phyloP scores from a whole-genome alignment of 768 basidiomycete species.

The Russula foetens region DNA sequence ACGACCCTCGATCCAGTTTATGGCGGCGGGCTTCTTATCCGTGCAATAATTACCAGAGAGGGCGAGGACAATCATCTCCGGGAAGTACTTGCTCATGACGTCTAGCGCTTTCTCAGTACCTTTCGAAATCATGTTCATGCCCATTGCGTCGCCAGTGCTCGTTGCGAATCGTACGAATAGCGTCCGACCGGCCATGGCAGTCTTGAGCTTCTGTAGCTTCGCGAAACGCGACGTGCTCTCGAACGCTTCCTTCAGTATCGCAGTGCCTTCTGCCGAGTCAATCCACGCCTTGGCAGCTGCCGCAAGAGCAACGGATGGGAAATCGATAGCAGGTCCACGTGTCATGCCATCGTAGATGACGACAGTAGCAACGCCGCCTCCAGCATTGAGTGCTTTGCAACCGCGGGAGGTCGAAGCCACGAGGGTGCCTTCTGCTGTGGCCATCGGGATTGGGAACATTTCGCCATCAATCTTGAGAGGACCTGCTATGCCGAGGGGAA shows the following conservation, averaged over 20 bases:
- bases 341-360: slow-evolving; percentile 94
- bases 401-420: slow-evolving; percentile 97
- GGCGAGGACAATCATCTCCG: slow-evolving; percentile 84
- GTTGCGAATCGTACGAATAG: slow-evolving; percentile 92
- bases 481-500: slow-evolving; percentile 94
- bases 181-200: slow-evolving; percentile 86
- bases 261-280: slow-evolving; percentile 72
- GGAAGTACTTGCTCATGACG: slow-evolving; percentile 68
- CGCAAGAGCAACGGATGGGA: slow-evolving; percentile 72
- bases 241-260: slow-evolving; percentile 72
- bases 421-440: slow-evolving; percentile 98
- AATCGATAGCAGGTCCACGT: slow-evolving; percentile 96
- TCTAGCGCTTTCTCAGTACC: slow-evolving; percentile 94
- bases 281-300: slow-evolving; percentile 86
- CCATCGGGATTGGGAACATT: slow-evolving; percentile 91
- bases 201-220: slow-evolving; percentile 75
- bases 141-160: slow-evolving; percentile 97
- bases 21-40: slow-evolving; percentile 99
- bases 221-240: slow-evolving; percentile 95
- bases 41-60: slow-evolving; percentile 98
- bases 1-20: slow-evolving; percentile 99
- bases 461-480: slow-evolving; percentile 87
- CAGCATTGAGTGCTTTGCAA: slow-evolving; percentile 94
- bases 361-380: slow-evolving; percentile 92
- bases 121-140: slow-evolving; percentile 99